Percentiles rank a stretch among this genome's conserved stretches.
Evolutionary conservation across 2,329 filamentous ascomycete genomes (phyloP).

Genomic region (Pyrenophora graminea): DNA sequence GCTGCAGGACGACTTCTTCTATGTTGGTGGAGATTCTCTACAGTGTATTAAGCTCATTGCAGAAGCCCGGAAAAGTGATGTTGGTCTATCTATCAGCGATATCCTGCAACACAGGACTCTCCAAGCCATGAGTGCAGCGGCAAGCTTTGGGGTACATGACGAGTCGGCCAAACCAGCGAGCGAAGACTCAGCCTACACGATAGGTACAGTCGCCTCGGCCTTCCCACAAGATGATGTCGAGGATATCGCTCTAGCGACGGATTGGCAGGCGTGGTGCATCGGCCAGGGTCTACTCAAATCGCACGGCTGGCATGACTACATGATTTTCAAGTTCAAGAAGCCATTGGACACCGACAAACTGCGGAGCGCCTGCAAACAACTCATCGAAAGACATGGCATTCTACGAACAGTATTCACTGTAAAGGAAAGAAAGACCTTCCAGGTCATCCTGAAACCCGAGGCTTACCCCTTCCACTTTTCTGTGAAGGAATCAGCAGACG

Average conservation of each 20-base stretch:
- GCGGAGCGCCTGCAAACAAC: background rate
- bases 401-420: slow-evolving; percentile 2
- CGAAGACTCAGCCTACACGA: background rate
- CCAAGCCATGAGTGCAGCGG: slow-evolving; percentile 3
- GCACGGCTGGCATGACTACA: slow-evolving; percentile 10
- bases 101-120: slow-evolving; percentile 1
- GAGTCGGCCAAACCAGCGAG: background rate
- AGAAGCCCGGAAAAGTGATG: background rate
- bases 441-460: background rate
- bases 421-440: slow-evolving; percentile 3
- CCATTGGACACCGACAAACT: background rate
- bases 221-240: background rate
- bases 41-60: slow-evolving; percentile 8
- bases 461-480: slow-evolving; percentile 4
- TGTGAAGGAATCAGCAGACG: background rate
- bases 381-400: background rate
- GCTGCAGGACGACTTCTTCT: slow-evolving; percentile 5
- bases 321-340: slow-evolving; percentile 5
- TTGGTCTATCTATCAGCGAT: slow-evolving; percentile 1
- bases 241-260: slow-evolving; percentile 1
- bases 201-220: background rate
- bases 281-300: slow-evolving; percentile 3
- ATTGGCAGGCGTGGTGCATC: slow-evolving; percentile 8
- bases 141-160: background rate
- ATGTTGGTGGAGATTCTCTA: slow-evolving; percentile 3